These are phyloP conservation scores for Plectosphaerella plurivora DNA, from an alignment of 2,329 filamentous ascomycete species.

Conservation along the genomic window DNA sequence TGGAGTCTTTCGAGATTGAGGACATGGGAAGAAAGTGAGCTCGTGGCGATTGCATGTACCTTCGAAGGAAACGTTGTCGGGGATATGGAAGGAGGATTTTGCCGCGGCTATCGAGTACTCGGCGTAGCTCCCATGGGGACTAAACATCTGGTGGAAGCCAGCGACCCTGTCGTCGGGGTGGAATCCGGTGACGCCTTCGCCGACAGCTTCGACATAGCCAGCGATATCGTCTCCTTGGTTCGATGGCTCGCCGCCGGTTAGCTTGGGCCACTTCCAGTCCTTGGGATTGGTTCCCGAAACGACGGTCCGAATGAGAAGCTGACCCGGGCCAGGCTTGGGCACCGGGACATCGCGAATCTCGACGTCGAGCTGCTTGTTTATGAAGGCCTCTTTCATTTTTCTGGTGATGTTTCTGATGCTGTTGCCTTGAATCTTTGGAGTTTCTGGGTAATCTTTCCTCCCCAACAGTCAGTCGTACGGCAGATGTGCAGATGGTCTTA, in stretches of 20 bases:
- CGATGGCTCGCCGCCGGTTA: background rate
- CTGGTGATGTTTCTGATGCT: background rate
- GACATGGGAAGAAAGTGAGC: no score
- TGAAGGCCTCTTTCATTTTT: conserved; percentile 2
- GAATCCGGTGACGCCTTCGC: conserved; percentile 11
- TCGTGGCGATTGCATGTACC: background rate
- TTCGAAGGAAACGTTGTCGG: conserved; percentile 42
- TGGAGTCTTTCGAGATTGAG: no score
- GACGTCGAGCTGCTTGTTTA: background rate
- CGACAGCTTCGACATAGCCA: conserved; percentile 12
- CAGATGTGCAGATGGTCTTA: no score
- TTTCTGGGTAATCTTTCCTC: no score
- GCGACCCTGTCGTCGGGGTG: conserved; percentile 36
- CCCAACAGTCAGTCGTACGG: no score
- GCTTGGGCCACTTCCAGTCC: conserved; percentile 14
- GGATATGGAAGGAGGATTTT: conserved; percentile 51
- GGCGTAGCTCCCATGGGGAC: conserved; percentile 47
- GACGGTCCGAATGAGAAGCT: conserved; percentile 2
- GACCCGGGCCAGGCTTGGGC: conserved; percentile 6
- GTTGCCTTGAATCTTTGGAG: no score
- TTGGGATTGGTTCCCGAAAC: conserved; percentile 17
- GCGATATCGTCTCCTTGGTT: conserved; percentile 17
- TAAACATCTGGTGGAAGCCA: conserved; percentile 44
- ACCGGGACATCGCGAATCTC: conserved; percentile 1
- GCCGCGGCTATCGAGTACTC: conserved; percentile 54